Evolutionary conservation across 352 stramenopile genomes (phyloP), one percentile per base, ranked within the genome.

Genomic region (Phytophthora aleatoria): DNA sequence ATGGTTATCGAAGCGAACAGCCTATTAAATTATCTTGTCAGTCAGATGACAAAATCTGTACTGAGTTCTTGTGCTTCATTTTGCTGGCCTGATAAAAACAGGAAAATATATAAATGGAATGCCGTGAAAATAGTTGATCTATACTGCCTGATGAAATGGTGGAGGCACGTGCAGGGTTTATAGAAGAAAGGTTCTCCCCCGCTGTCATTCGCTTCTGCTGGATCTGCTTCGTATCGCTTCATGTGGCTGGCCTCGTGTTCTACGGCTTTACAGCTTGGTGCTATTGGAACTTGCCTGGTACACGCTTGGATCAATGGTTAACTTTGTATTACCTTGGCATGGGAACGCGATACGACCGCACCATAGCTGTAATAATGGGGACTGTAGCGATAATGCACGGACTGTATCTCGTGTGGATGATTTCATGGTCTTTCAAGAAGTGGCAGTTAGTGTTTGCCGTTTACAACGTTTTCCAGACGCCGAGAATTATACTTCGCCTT

Each of bases 251-350:
- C 5, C 26, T 68, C 13, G 1, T 35, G 7, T 74, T 61, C 16
- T 71, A 68, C 44, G 50, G 41, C 3, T 51, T 61, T 30, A 54
- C 42, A 3, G 27, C 67, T 9, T 62, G 59, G 43, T 68, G 57
- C 35, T 75, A 74, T 38, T 61, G 60, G 44, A 62, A 64, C 2
- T 54, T 71, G 8, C 61, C 61, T 24, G 47, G 41, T 27, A 66
- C 61, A 3, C 39, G n/a, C 2, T 47, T 75, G 39, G 52, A 69
- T 50, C 0, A 26, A 6, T 76, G 54, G 50, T 3, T 68, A 27
- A 48, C 15, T 12, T 52, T 64, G 36, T 58, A 56, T 15, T 52
- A 20, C 7, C 35, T 71, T 27, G 54, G 58, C 0, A 58, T 73
- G n/a, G 57, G 41, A 11, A 33, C 28, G 10, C 20, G 31, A 16